Evolutionary conservation across 768 basidiomycete genomes (phyloP), one percentile per base, ranked within the genome.

Genomic region (Lactarius trivialis): DNA sequence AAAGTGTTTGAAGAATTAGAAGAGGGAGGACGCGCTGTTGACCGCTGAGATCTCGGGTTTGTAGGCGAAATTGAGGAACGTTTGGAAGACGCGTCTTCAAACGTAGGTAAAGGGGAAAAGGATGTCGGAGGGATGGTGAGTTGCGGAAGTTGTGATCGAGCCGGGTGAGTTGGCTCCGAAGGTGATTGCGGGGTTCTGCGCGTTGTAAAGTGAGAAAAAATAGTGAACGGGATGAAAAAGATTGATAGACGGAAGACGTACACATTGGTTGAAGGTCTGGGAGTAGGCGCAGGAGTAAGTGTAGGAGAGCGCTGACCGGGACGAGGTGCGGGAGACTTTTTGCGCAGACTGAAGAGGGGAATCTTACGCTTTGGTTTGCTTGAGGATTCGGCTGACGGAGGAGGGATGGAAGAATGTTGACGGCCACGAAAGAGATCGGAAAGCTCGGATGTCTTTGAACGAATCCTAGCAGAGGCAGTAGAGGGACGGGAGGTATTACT

Each of bases 281-380:
- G 61, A 0, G 61, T 63, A 19, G 61, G 39, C 3, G 21, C 7
- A 3, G 56, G 36, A 24, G 37, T 34, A 15, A 49, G 54, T 11
- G 43, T 36, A 15, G 63, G 32, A 43, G 45, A n/a, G 32, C 24
- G 52, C 3, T 24, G 64, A 12, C 21, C 24, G 11, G 34, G 34
- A 12, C 56, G 33, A 17, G 61, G 21, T 8, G 33, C 56, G 15
- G 56, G 56, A 14, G 66, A 61, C 43, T 67, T 67, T 50, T 58
- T 60, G 45, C 63, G 64, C 21, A 67, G 61, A 55, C 67, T 54
- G 41, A 67, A 61, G 53, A 67, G 60, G 3, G 67, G 67, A 7
- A 67, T 52, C 41, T 66, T 62, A 36, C 67, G 64, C 34, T 66
- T 67, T 11, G 61, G 12, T 21, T 66, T 66, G 26, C 48, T 14